Evolutionary conservation across 495 filamentous ascomycete genomes (phyloP).

Genomic region (Neurospora tetrasperma): DNA sequence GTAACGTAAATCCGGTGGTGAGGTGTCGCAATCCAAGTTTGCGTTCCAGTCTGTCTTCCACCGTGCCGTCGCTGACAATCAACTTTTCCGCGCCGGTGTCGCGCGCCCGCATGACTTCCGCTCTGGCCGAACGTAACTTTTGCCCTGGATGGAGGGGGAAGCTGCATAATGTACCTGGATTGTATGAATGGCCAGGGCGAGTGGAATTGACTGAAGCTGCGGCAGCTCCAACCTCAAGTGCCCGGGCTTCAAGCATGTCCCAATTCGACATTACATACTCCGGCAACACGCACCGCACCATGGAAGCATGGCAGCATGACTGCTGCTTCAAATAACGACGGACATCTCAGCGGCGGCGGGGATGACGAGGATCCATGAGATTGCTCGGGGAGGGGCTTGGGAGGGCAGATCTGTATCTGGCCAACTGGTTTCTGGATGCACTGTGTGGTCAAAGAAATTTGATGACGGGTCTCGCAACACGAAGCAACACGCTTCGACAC

Average conservation of each 20-base stretch:
- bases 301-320: neutral
- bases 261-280: neutral
- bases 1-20: neutral
- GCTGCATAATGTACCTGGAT: neutral
- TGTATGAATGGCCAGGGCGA: neutral
- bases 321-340: neutral
- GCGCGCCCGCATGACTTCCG: neutral
- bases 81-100: neutral
- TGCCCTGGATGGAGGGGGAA: neutral
- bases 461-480: slow-evolving; percentile 3
- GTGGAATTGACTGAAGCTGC: neutral
- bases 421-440: slow-evolving; percentile 3
- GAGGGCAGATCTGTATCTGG: slow-evolving; percentile 6
- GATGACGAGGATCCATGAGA: neutral
- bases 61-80: neutral
- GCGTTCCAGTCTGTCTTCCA: neutral
- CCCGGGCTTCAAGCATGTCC: neutral
- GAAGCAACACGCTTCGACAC: neutral
- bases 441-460: slow-evolving; percentile 7
- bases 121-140: neutral
- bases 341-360: neutral
- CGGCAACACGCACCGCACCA: neutral
- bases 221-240: neutral
- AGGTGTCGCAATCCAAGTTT: neutral
- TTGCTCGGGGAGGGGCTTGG: neutral